phyloP scores from a whole-genome alignment of 371 early-diverging fungal species.

The Umbelopsis sp. region DNA sequence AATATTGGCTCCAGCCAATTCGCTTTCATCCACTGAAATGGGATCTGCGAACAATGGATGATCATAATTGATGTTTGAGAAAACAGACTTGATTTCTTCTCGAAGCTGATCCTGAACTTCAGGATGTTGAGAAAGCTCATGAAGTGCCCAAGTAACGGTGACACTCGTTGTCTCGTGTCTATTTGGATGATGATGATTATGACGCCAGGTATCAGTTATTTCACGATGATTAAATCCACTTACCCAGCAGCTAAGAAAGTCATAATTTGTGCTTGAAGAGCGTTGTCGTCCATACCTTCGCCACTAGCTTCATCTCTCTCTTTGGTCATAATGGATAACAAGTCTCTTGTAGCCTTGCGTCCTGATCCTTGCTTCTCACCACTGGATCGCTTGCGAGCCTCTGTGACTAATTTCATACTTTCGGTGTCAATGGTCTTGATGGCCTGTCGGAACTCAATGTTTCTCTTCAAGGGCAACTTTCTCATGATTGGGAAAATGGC shows the following conservation, averaged over 20 bases:
- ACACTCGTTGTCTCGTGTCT: conserved; percentile 62
- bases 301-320: conserved; percentile 41
- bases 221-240: not conserved
- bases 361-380: conserved; percentile 14
- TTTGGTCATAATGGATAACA: conserved; percentile 40
- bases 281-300: conserved; percentile 31
- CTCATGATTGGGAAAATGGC: conserved; percentile 41
- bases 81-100: conserved; percentile 39
- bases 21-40: not conserved
- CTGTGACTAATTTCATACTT: conserved; percentile 44
- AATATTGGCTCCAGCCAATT: conserved; percentile 21
- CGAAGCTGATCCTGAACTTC: conserved; percentile 48
- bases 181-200: not conserved
- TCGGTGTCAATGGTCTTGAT: conserved; percentile 42
- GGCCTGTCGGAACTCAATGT: conserved; percentile 26
- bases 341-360: conserved; percentile 24
- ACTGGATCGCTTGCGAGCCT: conserved; percentile 35
- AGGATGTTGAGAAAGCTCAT: conserved; percentile 50
- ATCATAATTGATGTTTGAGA: conserved; percentile 21
- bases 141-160: conserved; percentile 58
- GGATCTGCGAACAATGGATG: conserved; percentile 17
- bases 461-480: conserved; percentile 42
- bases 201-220: not conserved
- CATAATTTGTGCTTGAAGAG: conserved; percentile 30
- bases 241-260: conserved; percentile 48